phyloP scores from a whole-genome alignment of 306 rosid genomes.

The Rubus parviflorus region DNA sequence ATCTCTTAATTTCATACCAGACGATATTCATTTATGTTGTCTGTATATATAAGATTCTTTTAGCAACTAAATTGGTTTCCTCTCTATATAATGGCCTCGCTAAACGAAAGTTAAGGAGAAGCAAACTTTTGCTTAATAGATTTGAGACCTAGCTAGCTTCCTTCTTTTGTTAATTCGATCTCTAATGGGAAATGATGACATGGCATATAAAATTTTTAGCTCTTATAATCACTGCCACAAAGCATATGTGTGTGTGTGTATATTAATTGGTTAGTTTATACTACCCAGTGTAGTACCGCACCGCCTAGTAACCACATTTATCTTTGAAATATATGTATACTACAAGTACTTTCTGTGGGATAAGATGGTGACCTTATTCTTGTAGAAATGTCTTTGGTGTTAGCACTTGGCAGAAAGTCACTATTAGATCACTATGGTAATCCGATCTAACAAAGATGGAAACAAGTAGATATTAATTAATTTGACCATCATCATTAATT shows the following conservation, averaged over 20 bases:
- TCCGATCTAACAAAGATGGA: neutral
- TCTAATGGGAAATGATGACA: neutral
- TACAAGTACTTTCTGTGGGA: conserved; percentile 6
- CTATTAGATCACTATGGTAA: neutral
- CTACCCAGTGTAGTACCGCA: neutral
- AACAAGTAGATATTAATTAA: neutral
- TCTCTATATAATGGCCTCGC: neutral
- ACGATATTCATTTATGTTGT: too few relatives aligned
- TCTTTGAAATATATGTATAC: neutral
- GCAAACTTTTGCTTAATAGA: neutral
- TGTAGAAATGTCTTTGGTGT: neutral
- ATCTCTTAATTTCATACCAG: too few relatives aligned
- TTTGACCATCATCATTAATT: neutral
- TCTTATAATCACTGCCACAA: neutral
- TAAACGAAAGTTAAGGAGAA: neutral
- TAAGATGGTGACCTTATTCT: conserved; percentile 7
- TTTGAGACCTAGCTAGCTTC: neutral
- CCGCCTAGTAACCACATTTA: neutral
- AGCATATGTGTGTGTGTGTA: neutral
- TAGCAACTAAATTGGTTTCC: neutral
- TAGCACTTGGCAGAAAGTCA: neutral
- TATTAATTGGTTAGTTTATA: neutral
- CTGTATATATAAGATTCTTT: too few relatives aligned
- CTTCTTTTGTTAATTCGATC: neutral
- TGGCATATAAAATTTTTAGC: neutral